phyloP scores from a whole-genome alignment of 2,329 filamentous ascomycete genomes.

The Aspergillus clavatus region DNA sequence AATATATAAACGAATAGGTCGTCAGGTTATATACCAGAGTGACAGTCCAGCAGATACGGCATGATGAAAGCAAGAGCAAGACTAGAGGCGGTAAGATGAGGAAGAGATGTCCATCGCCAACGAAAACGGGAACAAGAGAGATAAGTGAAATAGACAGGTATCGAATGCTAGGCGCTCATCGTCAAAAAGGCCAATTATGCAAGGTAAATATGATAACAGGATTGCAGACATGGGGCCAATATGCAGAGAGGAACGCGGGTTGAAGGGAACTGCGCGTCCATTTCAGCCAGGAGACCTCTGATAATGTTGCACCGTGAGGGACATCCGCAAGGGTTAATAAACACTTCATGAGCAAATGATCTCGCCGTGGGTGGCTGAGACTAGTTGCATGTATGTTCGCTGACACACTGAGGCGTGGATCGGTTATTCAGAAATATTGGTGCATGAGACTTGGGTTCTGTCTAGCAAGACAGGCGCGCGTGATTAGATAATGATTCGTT shows the following conservation, averaged over 20 bases:
- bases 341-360: conserved; percentile 3
- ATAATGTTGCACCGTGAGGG: neutral
- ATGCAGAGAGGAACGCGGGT: neutral
- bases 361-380: neutral
- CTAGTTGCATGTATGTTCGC: neutral
- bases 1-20: no score
- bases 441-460: neutral
- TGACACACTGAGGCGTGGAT: neutral
- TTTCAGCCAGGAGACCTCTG: neutral
- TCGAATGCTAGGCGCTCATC: conserved; percentile 5
- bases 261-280: neutral
- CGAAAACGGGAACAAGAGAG: conserved; percentile 1
- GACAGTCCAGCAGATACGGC: conserved; percentile 16
- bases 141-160: conserved; percentile 2
- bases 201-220: conserved; percentile 1
- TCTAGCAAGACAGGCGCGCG: neutral
- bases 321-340: neutral
- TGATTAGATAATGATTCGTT: neutral
- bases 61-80: conserved; percentile 11
- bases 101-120: conserved; percentile 3
- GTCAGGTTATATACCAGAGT: conserved; percentile 24
- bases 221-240: conserved; percentile 1
- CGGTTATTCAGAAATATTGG: neutral
- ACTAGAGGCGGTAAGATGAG: conserved; percentile 2
- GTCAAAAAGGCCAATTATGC: neutral